Evolutionary conservation across 805 yeast species (phyloP).

Genomic region (Brettanomyces sp.): DNA sequence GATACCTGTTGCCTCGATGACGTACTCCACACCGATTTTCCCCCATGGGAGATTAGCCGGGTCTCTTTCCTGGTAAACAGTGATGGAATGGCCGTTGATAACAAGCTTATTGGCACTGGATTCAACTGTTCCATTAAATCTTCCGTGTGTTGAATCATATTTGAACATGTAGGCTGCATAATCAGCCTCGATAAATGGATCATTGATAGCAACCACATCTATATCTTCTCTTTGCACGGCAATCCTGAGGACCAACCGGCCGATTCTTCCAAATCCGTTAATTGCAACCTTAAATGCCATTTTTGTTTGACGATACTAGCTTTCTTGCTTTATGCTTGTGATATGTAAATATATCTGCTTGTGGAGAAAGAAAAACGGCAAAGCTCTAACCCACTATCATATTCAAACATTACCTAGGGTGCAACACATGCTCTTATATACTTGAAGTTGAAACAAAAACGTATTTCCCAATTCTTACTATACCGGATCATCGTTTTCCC

Average conservation of each 20-base stretch:
- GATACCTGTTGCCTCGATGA: constrained; percentile 91
- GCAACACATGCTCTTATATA: too few relatives aligned
- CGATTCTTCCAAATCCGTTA: constrained; percentile 93
- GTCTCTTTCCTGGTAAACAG: constrained; percentile 72
- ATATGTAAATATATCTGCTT: background rate
- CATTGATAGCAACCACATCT: constrained; percentile 80
- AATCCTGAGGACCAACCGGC: constrained; percentile 80
- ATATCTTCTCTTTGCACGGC: constrained; percentile 68
- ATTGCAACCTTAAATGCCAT: constrained; percentile 58
- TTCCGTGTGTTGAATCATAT: constrained; percentile 91
- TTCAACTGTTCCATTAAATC: constrained; percentile 65
- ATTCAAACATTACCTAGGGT: too few relatives aligned
- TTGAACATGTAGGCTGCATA: constrained; percentile 94
- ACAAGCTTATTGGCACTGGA: constrained; percentile 47
- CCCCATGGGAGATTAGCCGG: constrained; percentile 89
- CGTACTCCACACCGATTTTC: constrained; percentile 68
- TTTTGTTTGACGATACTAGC: background rate
- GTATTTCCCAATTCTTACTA: too few relatives aligned
- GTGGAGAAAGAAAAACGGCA: background rate
- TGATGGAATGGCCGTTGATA: constrained; percentile 60
- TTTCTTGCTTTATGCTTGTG: background rate
- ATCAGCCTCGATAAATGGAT: constrained; percentile 83
- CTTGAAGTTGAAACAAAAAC: too few relatives aligned
- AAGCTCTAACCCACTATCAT: too few relatives aligned
- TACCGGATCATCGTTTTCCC: too few relatives aligned